Percentiles rank a stretch among this genome's conserved stretches.
phyloP scores from a whole-genome alignment of 352 stramenopile species.

The Phytophthora tentaculata region DNA sequence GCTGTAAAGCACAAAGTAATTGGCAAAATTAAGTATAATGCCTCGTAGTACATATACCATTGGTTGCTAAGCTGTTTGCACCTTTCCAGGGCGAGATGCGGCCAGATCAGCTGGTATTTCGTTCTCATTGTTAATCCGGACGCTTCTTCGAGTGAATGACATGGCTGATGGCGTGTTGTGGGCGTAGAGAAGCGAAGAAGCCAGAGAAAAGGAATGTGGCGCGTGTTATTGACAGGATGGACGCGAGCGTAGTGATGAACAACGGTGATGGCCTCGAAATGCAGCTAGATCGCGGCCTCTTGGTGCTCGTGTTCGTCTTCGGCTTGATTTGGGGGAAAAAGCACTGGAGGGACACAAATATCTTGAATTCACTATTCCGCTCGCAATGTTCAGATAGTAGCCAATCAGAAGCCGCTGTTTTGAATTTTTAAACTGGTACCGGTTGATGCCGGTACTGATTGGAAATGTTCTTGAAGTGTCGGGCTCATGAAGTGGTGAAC shows the following conservation, averaged over 20 bases:
- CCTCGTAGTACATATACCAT: no score
- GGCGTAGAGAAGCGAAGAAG: constrained; percentile 4
- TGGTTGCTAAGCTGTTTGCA: constrained; percentile 24
- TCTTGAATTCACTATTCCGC: constrained; percentile 42
- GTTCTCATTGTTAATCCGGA: constrained; percentile 76
- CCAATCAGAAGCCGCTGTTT: constrained; percentile 36
- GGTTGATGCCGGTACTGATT: constrained; percentile 16
- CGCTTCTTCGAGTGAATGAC: constrained; percentile 33
- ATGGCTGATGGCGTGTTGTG: constrained; percentile 13
- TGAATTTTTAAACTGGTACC: constrained; percentile 43
- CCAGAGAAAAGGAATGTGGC: background rate
- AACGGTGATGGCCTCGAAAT: constrained; percentile 2
- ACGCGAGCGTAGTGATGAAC: background rate
- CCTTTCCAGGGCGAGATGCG: constrained; percentile 54
- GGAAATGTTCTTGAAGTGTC: no score
- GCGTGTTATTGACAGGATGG: constrained; percentile 19
- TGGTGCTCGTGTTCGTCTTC: background rate
- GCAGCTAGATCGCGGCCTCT: constrained; percentile 7
- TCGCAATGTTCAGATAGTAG: constrained; percentile 5
- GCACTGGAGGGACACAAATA: constrained; percentile 14
- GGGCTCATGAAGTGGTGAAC: no score
- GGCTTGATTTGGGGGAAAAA: constrained; percentile 25
- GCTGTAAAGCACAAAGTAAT: constrained; percentile 30
- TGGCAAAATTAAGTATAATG: constrained; percentile 13
- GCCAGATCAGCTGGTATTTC: constrained; percentile 52